Base-by-base conservation (phyloP, 2,329 filamentous ascomycete species). In the Aspergillus fischeri region DNA sequence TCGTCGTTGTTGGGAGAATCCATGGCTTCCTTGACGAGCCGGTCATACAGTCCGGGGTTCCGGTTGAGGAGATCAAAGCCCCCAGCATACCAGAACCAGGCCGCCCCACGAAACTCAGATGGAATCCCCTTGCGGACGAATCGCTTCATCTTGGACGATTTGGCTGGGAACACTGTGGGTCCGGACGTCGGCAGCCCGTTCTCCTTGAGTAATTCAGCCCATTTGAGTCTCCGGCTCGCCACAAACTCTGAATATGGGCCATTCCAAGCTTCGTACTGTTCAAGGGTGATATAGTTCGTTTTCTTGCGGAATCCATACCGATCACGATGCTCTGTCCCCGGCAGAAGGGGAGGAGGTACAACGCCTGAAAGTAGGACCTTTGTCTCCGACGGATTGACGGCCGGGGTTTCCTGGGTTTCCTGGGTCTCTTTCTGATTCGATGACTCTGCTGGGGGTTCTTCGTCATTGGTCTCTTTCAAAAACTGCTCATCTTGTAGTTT, bases 31-130 rank as follows among this genome's bases (percentile, higher is more conserved):
- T 82, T 78, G 32, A 94, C 78, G 42, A 95, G 78, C 53, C 86
- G 81, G 53, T 86, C 83, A 70, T 97, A 97, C 17, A 93, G 78
- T 1, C 90, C 90, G 4, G 86, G 83, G 65, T 95, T 84, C 67
- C 90, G 88, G 52, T 86, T 83, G 58, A 96, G 73, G 63, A 91
- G 88, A 49, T 87, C 86, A 25, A 91, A 91, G 1, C 93, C 93
- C 21, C 91, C 91, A 10, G 92, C 91, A 71, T 97, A 97, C 77
- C 90, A 97, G 73, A 96, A 97, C 93, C 93, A 97, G 49, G 93
- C 93, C 5, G 90, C 89, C n/a, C 93, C 93, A 67, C 93, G 86
- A 86, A 92, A 96, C 63, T 96, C 91, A 0, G 92, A 91, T 3
- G 93, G 93, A 51, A 97, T 93, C 17, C 93, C 93, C 74, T 97